These are phyloP conservation scores for Murraya koenigii DNA, from an alignment of 345 rosid species.

Conservation along the genomic window DNA sequence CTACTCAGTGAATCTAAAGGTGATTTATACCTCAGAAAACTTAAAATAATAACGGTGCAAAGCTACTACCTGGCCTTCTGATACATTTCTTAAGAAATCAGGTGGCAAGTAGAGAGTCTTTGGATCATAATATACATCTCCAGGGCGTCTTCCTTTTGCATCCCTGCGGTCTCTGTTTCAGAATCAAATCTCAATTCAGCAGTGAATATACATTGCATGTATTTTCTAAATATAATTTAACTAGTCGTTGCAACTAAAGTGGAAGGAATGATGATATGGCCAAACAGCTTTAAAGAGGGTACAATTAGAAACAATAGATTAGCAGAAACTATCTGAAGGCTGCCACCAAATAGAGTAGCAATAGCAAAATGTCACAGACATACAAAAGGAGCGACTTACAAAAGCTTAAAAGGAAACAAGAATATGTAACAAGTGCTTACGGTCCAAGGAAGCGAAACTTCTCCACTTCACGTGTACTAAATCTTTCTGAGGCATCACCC, in stretches of 20 bases:
- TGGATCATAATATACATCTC: constrained; percentile 72
- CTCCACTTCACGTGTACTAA: constrained; percentile 66
- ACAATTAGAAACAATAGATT: background rate
- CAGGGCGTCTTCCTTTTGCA: constrained; percentile 66
- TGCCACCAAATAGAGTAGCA: background rate
- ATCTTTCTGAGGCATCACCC: constrained; percentile 62
- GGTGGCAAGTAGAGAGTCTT: constrained; percentile 89
- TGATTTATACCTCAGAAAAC: background rate
- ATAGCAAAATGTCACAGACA: background rate
- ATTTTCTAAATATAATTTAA: constrained; percentile 2
- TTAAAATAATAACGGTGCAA: constrained; percentile 13
- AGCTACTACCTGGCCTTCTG: constrained; percentile 80
- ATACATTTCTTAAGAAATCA: constrained; percentile 66
- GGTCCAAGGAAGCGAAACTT: constrained; percentile 68
- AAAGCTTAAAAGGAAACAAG: background rate
- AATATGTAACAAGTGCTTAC: constrained; percentile 50
- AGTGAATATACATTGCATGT: constrained; percentile 6
- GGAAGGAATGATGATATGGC: background rate
- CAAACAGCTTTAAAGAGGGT: background rate
- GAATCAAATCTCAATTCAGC: constrained; percentile 15
- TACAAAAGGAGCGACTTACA: background rate
- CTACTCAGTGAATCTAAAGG: constrained; percentile 16
- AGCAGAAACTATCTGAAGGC: background rate
- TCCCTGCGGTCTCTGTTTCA: constrained; percentile 61
- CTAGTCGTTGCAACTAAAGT: background rate